A percentile compares a stretch with the other conserved stretches of the same genome.
Conservation (phyloP, 495 filamentous ascomycete species). For the Penicillium herquei region DNA sequence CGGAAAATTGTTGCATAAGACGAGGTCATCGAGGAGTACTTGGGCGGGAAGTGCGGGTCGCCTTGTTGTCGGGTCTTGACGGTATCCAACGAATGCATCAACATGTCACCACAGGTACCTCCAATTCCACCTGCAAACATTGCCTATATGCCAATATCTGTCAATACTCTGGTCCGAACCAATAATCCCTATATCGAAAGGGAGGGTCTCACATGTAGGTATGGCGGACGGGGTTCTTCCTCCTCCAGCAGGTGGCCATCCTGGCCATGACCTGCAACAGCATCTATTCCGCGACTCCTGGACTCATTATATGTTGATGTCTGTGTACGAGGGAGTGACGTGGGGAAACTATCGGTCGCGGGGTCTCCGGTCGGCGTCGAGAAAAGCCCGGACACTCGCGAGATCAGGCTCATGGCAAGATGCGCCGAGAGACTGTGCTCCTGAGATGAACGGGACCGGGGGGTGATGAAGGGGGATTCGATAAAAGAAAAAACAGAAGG, state of each 20-base stretch:
- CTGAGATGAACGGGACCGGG: slow-evolving; percentile 32
- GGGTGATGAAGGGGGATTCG: slow-evolving; percentile 14
- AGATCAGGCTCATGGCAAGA: slow-evolving; percentile 49
- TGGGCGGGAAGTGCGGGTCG: slow-evolving; percentile 85
- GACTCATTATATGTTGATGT: too few species aligned
- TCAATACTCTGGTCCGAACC: slow-evolving; percentile 4
- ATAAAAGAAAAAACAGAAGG: slow-evolving; percentile 10
- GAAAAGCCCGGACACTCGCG: slow-evolving; percentile 45
- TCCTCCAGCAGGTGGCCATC: slow-evolving; percentile 24
- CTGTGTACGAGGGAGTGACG: neutral
- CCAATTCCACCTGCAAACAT: slow-evolving; percentile 94
- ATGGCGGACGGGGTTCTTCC: slow-evolving; percentile 58
- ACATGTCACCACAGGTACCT: slow-evolving; percentile 89
- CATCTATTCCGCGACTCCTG: neutral
- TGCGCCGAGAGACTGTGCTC: slow-evolving; percentile 28
- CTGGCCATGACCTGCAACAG: slow-evolving; percentile 12
- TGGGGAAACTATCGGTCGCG: neutral
- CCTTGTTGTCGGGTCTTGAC: slow-evolving; percentile 99
- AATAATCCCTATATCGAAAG: neutral
- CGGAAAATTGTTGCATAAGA: slow-evolving; percentile 91
- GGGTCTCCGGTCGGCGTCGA: slow-evolving; percentile 33
- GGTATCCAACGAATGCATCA: slow-evolving; percentile 98
- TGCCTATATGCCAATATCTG: slow-evolving; percentile 49
- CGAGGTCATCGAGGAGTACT: slow-evolving; percentile 82
- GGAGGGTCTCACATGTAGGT: slow-evolving; percentile 57